Evolutionary conservation across 2,329 filamentous ascomycete genomes (phyloP).

Genomic region (Fusarium anthophilum): DNA sequence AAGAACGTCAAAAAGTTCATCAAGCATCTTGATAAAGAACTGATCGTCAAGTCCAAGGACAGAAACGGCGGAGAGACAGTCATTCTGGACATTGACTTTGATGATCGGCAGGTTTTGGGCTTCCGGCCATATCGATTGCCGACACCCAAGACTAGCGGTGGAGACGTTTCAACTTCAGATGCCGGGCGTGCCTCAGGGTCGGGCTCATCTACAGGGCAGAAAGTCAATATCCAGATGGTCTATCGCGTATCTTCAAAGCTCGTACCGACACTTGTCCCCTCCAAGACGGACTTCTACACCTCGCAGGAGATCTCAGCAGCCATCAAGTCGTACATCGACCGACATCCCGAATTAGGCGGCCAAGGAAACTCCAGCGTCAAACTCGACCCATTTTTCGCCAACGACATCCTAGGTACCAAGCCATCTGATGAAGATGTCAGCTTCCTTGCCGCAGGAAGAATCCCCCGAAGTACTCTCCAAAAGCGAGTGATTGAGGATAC

Average conservation of each 20-base stretch:
- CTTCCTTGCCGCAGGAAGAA: conserved; percentile 28
- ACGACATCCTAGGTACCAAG: conserved; percentile 27
- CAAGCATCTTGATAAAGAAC: conserved; percentile 30
- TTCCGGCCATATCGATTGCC: conserved; percentile 36
- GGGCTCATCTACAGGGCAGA: conserved; percentile 12
- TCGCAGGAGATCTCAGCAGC: conserved; percentile 30
- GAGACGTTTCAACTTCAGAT: background rate
- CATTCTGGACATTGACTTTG: conserved; percentile 36
- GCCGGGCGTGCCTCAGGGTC: background rate
- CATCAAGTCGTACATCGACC: conserved; percentile 35
- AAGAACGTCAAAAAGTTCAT: conserved; percentile 40
- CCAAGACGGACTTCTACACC: conserved; percentile 37
- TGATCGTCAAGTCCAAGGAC: conserved; percentile 28
- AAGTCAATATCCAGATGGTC: conserved; percentile 26
- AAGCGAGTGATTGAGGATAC: conserved; percentile 33
- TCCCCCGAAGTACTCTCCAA: conserved; percentile 30
- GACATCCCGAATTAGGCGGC: conserved; percentile 28
- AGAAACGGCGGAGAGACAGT: conserved; percentile 37
- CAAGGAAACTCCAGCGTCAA: conserved; percentile 30
- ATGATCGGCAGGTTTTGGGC: conserved; percentile 9
- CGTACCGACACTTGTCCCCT: conserved; percentile 31
- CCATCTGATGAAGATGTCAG: conserved; percentile 31
- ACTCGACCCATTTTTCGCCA: conserved; percentile 33
- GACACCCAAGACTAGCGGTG: background rate
- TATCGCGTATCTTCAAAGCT: conserved; percentile 31